Percentiles rank a stretch among this genome's conserved stretches.
Evolutionary conservation across 345 rosid species (phyloP).

Genomic region (Salix viminalis): DNA sequence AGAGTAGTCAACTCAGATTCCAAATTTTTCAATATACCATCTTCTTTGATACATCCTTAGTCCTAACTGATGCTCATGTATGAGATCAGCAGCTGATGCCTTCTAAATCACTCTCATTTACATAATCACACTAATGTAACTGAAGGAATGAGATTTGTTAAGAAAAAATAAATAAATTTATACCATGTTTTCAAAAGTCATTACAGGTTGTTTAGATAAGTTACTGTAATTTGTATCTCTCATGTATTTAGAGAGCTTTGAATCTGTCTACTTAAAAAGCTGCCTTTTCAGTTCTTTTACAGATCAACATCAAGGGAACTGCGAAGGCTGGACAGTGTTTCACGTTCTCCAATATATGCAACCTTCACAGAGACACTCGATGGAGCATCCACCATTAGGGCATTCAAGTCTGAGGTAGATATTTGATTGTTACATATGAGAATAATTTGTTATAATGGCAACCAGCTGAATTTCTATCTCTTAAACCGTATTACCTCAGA

Average conservation of each 20-base stretch:
- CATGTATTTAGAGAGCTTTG: neutral
- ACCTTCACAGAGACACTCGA: constrained; percentile 85
- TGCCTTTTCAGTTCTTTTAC: constrained; percentile 69
- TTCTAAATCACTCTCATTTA: neutral
- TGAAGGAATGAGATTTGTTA: neutral
- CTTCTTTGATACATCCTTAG: neutral
- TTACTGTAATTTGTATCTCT: too few species aligned
- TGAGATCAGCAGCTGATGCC: neutral
- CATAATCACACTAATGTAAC: neutral
- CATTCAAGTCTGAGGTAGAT: constrained; percentile 74
- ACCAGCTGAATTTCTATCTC: neutral
- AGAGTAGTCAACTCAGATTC: too few species aligned
- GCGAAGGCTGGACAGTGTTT: constrained; percentile 86
- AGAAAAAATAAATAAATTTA: neutral
- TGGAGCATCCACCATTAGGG: constrained; percentile 88
- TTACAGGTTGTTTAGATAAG: too few species aligned
- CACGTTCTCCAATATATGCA: constrained; percentile 89
- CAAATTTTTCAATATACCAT: neutral
- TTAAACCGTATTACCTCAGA: neutral
- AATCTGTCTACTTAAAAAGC: constrained; percentile 18
- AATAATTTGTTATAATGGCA: neutral
- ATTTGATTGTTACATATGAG: constrained; percentile 1
- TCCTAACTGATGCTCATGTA: too few species aligned
- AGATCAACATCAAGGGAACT: constrained; percentile 94
- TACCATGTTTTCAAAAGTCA: neutral